These are phyloP conservation scores for Prunus davidiana DNA, from an alignment of 306 rosid genomes.

Conservation along the genomic window DNA sequence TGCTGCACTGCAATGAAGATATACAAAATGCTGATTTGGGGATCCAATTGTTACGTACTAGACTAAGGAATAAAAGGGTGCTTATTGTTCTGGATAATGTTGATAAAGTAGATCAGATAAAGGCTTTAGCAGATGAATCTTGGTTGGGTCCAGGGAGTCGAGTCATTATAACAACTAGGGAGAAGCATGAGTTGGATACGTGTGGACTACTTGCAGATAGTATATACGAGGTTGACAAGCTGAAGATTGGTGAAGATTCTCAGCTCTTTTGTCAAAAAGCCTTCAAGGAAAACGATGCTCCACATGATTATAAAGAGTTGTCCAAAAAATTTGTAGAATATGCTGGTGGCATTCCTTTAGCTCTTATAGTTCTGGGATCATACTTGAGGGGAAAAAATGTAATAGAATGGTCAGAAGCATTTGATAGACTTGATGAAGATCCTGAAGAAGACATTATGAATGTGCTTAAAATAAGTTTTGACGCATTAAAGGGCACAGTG, in stretches of 20 bases:
- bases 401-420: not conserved
- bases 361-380: constrained; percentile 12
- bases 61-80: too few relatives aligned
- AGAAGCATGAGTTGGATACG: not conserved
- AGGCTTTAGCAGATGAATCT: not conserved
- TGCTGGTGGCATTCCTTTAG: constrained; percentile 16
- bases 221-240: constrained; percentile 5
- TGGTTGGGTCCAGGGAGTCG: constrained; percentile 20
- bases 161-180: constrained; percentile 20
- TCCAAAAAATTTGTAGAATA: constrained; percentile 1
- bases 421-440: constrained; percentile 2
- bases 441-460: constrained; percentile 6
- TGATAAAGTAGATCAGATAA: not conserved
- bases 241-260: not conserved
- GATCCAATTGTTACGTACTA: too few relatives aligned
- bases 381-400: not conserved
- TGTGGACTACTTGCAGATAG: not conserved
- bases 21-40: too few relatives aligned
- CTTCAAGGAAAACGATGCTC: not conserved
- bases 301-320: not conserved
- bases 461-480: too few relatives aligned
- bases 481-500: too few relatives aligned
- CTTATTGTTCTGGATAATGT: constrained; percentile 17
- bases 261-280: constrained; percentile 4
- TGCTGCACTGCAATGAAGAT: not conserved